Percentiles rank a stretch among this genome's conserved stretches.
Evolutionary conservation across 202 grass and related monocot genomes (phyloP).

Genomic region (Setaria italica): DNA sequence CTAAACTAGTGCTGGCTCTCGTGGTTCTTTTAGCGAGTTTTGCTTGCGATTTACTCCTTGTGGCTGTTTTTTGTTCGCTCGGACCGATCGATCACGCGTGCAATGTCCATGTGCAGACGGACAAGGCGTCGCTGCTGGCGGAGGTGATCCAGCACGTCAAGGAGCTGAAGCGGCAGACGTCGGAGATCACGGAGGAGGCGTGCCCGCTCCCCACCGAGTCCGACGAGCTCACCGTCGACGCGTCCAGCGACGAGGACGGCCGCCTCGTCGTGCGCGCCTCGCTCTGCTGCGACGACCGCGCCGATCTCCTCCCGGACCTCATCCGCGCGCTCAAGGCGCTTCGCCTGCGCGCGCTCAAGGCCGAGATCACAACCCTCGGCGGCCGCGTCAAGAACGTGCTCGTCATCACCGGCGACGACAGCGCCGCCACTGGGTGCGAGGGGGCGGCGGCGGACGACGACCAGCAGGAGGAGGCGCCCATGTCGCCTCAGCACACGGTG

Average conservation of each 20-base stretch:
- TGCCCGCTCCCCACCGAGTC: constrained; percentile 88
- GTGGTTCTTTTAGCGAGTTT: not conserved
- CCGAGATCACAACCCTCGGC: constrained; percentile 95
- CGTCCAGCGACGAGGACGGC: constrained; percentile 84
- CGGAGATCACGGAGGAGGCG: constrained; percentile 91
- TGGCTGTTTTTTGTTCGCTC: not conserved
- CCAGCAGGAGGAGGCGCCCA: constrained; percentile 44
- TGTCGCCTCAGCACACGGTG: constrained; percentile 65
- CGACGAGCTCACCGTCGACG: constrained; percentile 89
- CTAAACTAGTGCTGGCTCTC: constrained; percentile 1
- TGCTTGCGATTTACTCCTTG: constrained; percentile 41
- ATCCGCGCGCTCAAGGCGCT: constrained; percentile 87
- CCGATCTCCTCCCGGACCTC: constrained; percentile 93
- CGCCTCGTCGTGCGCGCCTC: constrained; percentile 79
- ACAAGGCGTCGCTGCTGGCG: constrained; percentile 95
- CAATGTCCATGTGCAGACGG: constrained; percentile 58
- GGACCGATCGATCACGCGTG: not conserved
- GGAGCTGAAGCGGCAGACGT: constrained; percentile 97
- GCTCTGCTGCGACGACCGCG: constrained; percentile 93
- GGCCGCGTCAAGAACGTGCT: constrained; percentile 98
- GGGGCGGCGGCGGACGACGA: constrained; percentile 11
- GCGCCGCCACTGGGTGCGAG: not conserved
- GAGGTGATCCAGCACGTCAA: constrained; percentile 99
- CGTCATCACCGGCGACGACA: constrained; percentile 71
- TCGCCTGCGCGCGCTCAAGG: constrained; percentile 83